These are phyloP conservation scores for Phytophthora brassicae DNA, from an alignment of 352 stramenopile genomes.

Conservation along the genomic window DNA sequence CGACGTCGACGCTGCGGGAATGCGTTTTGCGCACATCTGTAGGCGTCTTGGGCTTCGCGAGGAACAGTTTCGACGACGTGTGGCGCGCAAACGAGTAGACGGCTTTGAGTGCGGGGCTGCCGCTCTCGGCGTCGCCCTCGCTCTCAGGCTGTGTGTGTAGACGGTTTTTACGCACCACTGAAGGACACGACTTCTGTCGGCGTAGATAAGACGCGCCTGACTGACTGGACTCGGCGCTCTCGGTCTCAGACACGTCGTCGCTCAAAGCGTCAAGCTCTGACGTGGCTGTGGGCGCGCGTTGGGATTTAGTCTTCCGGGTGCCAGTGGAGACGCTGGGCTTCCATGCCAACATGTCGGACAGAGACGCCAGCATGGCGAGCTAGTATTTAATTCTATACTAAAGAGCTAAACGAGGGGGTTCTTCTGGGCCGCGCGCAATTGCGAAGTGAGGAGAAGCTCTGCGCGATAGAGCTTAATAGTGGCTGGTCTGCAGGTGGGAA, in stretches of 20 bases:
- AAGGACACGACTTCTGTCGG: slow-evolving; percentile 34
- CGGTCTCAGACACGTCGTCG: slow-evolving; percentile 59
- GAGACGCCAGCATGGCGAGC: slow-evolving; percentile 38
- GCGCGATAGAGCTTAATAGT: neutral
- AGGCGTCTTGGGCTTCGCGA: slow-evolving; percentile 31
- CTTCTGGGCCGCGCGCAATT: slow-evolving; percentile 10
- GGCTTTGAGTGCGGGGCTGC: slow-evolving; percentile 26
- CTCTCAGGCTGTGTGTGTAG: slow-evolving; percentile 31
- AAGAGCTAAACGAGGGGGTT: neutral
- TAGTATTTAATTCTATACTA: too few relatives aligned
- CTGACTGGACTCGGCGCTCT: slow-evolving; percentile 48
- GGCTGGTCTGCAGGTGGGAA: slow-evolving; percentile 33
- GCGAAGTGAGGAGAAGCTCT: slow-evolving; percentile 12
- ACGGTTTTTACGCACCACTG: slow-evolving; percentile 12
- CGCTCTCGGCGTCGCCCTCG: slow-evolving; percentile 29
- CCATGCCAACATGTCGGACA: slow-evolving; percentile 41
- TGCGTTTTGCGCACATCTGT: slow-evolving; percentile 33
- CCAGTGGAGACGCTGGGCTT: slow-evolving; percentile 17
- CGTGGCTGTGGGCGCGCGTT: slow-evolving; percentile 41
- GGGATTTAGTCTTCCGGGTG: slow-evolving; percentile 17
- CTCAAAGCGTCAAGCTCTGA: slow-evolving; percentile 43
- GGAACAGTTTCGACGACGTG: slow-evolving; percentile 53
- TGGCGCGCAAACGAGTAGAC: slow-evolving; percentile 59
- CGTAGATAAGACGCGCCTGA: slow-evolving; percentile 18
- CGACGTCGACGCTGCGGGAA: slow-evolving; percentile 42